A percentile compares a stretch with the other conserved stretches of the same genome.
Conservation (phyloP, 2,329 filamentous ascomycete genomes). For the Aureobasidium sp. region DNA sequence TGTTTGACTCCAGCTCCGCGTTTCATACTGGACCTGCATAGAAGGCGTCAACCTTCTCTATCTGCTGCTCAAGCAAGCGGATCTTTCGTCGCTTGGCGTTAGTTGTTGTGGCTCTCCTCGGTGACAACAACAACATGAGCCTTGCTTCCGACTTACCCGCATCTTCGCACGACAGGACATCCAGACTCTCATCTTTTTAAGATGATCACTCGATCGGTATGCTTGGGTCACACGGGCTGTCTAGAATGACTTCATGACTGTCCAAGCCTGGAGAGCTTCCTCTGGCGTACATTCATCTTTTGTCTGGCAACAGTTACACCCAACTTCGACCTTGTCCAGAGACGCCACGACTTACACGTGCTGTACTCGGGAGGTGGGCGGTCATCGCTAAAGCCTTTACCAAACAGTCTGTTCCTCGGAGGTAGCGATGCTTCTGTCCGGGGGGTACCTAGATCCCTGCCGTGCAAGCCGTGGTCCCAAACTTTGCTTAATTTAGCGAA, state of each 20-base stretch:
- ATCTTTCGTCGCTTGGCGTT: not conserved
- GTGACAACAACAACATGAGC: not conserved
- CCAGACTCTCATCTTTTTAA: not conserved
- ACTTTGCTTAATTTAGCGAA: conserved; percentile 1
- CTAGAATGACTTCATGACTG: too few species aligned
- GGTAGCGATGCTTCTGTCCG: not conserved
- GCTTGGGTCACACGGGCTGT: not conserved
- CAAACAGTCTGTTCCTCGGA: not conserved
- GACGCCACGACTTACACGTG: not conserved
- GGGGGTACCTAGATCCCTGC: not conserved
- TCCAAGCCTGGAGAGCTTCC: not conserved
- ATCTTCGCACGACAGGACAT: not conserved
- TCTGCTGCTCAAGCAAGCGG: not conserved
- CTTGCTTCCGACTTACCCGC: not conserved
- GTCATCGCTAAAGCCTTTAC: not conserved
- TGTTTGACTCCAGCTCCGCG: not conserved
- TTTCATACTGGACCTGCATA: not conserved
- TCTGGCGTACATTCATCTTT: not conserved
- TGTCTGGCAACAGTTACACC: not conserved
- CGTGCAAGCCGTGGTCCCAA: not conserved
- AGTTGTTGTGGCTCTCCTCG: not conserved
- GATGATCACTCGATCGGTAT: not conserved
- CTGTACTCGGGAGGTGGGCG: not conserved
- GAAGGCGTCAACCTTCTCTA: not conserved
- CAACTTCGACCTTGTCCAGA: not conserved